phyloP scores from a whole-genome alignment of 2,329 filamentous ascomycete species.

The Pestalotiopsis sp. region DNA sequence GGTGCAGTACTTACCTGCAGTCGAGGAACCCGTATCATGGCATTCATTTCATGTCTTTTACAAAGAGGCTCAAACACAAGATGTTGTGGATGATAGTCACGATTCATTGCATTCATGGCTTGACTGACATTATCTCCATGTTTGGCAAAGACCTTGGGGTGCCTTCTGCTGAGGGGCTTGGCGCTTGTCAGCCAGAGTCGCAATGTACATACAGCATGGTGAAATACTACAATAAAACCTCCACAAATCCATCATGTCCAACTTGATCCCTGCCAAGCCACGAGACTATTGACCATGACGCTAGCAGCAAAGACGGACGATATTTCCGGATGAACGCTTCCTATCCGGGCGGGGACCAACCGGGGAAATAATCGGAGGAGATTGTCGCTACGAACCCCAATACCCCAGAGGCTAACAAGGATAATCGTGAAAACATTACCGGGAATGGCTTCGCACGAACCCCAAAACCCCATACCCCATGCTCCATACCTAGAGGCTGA shows the following conservation, averaged over 20 bases:
- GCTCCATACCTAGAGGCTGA: background rate
- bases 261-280: background rate
- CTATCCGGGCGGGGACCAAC: background rate
- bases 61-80: no score
- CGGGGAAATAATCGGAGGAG: constrained; percentile 1
- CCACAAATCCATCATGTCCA: background rate
- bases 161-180: no score
- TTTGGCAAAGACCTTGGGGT: no score
- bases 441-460: background rate
- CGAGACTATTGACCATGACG: background rate
- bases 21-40: no score
- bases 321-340: background rate
- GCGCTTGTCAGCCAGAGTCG: no score
- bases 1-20: no score
- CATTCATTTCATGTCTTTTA: no score
- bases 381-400: background rate
- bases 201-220: background rate
- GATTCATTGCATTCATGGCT: no score
- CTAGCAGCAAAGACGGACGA: background rate
- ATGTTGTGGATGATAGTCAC: no score
- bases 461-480: background rate
- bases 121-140: no score
- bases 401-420: background rate
- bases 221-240: background rate
- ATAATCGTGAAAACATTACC: background rate